Conservation (phyloP, 2,329 filamentous ascomycete species). For the Alternaria panax region DNA sequence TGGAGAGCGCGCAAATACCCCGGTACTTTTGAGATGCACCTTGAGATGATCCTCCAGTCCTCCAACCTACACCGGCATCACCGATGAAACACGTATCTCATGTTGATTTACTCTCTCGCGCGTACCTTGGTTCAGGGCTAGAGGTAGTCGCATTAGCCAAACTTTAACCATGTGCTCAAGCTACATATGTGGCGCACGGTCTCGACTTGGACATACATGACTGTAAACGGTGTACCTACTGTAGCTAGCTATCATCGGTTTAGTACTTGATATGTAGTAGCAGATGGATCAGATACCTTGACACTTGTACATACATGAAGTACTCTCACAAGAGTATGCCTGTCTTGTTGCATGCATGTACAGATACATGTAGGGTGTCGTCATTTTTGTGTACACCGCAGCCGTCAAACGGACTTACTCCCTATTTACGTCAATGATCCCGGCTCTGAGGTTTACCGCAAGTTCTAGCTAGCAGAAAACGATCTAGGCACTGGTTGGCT, state of each 20-base stretch:
- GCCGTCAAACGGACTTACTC: not conserved
- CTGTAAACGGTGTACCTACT: not conserved
- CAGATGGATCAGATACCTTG: conserved; percentile 3
- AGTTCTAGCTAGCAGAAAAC: not conserved
- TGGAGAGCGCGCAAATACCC: not conserved
- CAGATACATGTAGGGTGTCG: conserved; percentile 1
- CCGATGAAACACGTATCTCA: conserved; percentile 2
- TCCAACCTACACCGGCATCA: not conserved
- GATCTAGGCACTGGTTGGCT: not conserved
- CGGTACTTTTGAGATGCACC: not conserved
- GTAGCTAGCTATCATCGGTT: not conserved
- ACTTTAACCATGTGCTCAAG: not conserved
- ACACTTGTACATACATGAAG: not conserved
- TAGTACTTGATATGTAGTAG: not conserved
- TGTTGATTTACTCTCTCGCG: not conserved
- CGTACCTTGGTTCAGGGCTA: conserved; percentile 3
- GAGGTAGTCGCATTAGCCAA: conserved; percentile 1
- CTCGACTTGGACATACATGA: not conserved
- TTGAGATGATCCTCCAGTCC: not conserved
- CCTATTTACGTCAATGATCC: not conserved
- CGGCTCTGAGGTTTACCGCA: not conserved
- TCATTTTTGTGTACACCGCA: not conserved
- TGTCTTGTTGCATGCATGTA: conserved; percentile 1
- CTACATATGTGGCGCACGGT: not conserved
- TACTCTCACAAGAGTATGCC: not conserved